Percentiles rank a stretch among this genome's conserved stretches.
phyloP scores from a whole-genome alignment of 2,329 filamentous ascomycete species.

The Phialemonium atrogriseum region DNA sequence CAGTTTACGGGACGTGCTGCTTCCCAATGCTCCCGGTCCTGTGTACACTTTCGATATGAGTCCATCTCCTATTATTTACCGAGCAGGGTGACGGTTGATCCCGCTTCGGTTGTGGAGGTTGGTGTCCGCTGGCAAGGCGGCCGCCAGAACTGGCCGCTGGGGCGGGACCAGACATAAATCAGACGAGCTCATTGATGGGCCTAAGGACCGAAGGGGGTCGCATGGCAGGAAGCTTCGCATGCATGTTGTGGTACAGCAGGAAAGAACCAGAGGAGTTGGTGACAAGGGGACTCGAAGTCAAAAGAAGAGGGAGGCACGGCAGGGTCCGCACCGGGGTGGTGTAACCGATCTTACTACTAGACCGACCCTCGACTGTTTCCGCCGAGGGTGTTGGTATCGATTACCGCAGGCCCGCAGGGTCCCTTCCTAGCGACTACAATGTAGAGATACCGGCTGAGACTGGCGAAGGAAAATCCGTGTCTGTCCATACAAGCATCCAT shows the following conservation, averaged over 20 bases:
- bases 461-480: no score
- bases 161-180: neutral
- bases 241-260: constrained; percentile 1
- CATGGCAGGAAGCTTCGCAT: neutral
- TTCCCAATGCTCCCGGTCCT: no score
- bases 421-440: no score
- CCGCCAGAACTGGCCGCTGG: constrained; percentile 1
- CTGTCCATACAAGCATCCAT: no score
- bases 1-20: no score
- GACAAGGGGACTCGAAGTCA: neutral
- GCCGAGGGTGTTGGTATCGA: neutral
- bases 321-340: neutral
- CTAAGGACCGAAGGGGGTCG: neutral
- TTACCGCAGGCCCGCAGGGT: no score
- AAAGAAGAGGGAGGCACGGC: neutral
- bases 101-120: no score
- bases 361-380: no score
- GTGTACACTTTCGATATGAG: no score
- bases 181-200: neutral
- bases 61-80: no score
- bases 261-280: neutral
- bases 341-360: no score
- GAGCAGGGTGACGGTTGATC: no score
- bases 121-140: neutral
- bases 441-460: neutral